Conservation (phyloP, 2,329 filamentous ascomycete genomes). For the Aspergillus ustus region DNA sequence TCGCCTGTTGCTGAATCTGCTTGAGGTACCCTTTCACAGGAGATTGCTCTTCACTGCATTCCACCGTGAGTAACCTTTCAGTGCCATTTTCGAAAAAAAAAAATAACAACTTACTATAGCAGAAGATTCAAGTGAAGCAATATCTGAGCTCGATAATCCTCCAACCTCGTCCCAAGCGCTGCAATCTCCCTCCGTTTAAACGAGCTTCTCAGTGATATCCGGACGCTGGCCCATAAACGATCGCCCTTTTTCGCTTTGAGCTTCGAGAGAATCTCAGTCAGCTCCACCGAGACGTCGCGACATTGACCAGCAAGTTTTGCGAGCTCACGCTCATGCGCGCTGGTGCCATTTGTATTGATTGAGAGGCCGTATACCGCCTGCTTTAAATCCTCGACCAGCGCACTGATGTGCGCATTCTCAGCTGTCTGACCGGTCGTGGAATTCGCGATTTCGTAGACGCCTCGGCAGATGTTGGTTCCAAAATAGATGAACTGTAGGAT, state of each 20-base stretch:
- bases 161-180: not conserved
- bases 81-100: not conserved
- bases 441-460: not conserved
- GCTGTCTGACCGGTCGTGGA: not conserved
- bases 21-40: not conserved
- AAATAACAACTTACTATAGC: not conserved
- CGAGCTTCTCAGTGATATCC: not conserved
- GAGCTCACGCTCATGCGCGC: not conserved
- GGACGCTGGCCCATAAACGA: not conserved
- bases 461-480: not conserved
- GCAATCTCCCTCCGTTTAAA: not conserved
- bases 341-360: not conserved
- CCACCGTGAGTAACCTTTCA: not conserved
- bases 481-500: not conserved
- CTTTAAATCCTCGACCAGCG: not conserved
- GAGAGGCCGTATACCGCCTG: not conserved
- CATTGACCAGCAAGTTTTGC: not conserved
- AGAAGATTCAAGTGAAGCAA: not conserved
- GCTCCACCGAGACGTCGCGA: not conserved
- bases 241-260: not conserved
- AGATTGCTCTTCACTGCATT: not conserved
- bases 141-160: constrained; percentile 1
- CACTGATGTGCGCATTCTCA: not conserved
- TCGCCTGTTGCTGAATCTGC: not conserved
- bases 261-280: not conserved